Percentiles rank a stretch among this genome's conserved stretches.
Conservation (phyloP, 495 filamentous ascomycete genomes). For the Aspergillus nanangensis region DNA sequence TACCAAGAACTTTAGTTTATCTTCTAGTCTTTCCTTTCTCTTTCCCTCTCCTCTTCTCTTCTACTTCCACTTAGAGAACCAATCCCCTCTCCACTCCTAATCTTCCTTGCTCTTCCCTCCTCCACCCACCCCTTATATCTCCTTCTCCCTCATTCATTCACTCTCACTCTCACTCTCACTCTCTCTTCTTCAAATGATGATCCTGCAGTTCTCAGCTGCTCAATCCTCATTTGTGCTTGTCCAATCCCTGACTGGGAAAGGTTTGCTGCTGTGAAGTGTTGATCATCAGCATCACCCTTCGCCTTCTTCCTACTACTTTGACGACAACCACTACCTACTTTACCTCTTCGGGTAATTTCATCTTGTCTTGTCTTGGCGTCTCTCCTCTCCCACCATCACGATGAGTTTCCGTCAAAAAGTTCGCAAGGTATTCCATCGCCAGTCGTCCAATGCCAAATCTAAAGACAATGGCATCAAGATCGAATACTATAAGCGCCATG, state of each 20-base stretch:
- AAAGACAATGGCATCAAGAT: conserved; percentile 38
- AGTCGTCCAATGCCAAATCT: conserved; percentile 16
- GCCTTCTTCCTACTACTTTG: conserved; percentile 1
- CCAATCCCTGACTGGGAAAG: conserved; percentile 32
- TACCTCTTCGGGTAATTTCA: not conserved
- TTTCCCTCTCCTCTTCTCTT: conserved; percentile 1
- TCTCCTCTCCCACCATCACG: not conserved
- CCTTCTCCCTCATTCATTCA: too few relatives aligned
- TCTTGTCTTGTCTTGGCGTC: too few relatives aligned
- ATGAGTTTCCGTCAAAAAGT: conserved; percentile 48
- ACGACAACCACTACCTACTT: conserved; percentile 1
- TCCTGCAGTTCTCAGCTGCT: conserved; percentile 16
- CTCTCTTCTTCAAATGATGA: conserved; percentile 19
- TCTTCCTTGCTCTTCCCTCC: too few relatives aligned
- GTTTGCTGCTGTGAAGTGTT: conserved; percentile 27
- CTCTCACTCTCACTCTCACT: conserved; percentile 5
- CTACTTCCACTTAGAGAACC: too few relatives aligned
- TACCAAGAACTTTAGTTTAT: too few relatives aligned
- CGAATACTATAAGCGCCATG: conserved; percentile 47
- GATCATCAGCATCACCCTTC: conserved; percentile 5
- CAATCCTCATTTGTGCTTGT: conserved; percentile 30
- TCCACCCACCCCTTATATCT: too few relatives aligned
- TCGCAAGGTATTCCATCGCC: conserved; percentile 35
- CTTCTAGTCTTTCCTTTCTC: conserved; percentile 1
- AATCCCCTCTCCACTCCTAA: conserved; percentile 2